These are phyloP conservation scores for Oropetium thomaeum DNA, from an alignment of 176 grass and related monocot species.

Conservation along the genomic window DNA sequence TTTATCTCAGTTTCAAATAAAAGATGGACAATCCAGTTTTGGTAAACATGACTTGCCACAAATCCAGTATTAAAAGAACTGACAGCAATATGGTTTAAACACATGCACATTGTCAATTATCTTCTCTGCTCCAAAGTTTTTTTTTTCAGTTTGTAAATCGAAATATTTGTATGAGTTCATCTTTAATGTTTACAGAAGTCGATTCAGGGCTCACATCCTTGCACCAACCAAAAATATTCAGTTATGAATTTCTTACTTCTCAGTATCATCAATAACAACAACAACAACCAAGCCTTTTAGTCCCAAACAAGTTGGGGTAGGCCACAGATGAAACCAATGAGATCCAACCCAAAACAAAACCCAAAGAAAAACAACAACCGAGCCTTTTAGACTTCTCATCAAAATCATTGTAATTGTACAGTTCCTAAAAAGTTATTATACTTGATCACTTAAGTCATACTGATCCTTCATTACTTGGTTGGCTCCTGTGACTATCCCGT, in stretches of 20 bases:
- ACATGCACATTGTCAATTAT: neutral
- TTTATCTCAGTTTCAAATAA: neutral
- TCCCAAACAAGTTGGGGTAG: no score
- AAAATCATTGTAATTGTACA: neutral
- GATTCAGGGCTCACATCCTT: neutral
- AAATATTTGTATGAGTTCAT: neutral
- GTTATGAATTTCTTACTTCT: no score
- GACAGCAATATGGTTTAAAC: neutral
- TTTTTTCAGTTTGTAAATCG: neutral
- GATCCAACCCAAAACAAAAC: no score
- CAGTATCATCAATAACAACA: no score
- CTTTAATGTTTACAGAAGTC: neutral
- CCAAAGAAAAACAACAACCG: no score
- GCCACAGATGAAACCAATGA: no score
- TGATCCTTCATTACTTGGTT: neutral
- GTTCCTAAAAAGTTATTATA: neutral
- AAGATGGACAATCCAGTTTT: neutral
- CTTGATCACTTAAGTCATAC: slow-evolving; percentile 5
- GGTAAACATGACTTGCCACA: neutral
- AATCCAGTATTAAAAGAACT: neutral
- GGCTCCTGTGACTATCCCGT: neutral
- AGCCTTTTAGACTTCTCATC: neutral
- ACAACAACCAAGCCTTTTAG: no score
- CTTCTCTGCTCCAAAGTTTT: neutral
- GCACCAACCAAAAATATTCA: neutral